A percentile compares a stretch with the other conserved stretches of the same genome.
Evolutionary conservation across 2,329 filamentous ascomycete genomes (phyloP).

Genomic region (Westerdykella sp.): DNA sequence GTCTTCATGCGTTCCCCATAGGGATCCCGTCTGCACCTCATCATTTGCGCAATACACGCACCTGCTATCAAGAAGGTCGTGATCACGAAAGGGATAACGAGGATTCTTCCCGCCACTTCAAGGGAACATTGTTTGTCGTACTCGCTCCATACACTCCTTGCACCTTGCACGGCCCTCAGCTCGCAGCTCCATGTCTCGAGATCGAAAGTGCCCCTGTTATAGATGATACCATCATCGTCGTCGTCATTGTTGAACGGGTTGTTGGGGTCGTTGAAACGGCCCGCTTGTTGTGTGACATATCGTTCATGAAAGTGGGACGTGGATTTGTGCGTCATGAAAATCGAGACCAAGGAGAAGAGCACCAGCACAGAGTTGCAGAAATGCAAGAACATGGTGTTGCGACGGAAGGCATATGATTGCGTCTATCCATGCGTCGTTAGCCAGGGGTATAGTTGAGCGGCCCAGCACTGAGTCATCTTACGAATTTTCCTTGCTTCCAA

Average conservation of each 20-base stretch:
- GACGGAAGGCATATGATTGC: slow-evolving; percentile 28
- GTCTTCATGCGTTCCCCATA: slow-evolving; percentile 22
- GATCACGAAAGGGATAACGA: slow-evolving; percentile 28
- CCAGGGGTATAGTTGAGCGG: no score
- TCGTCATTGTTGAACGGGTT: not conserved
- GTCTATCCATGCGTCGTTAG: slow-evolving; percentile 11
- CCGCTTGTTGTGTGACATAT: slow-evolving; percentile 21
- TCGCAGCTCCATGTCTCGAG: slow-evolving; percentile 34
- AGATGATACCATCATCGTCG: slow-evolving; percentile 17
- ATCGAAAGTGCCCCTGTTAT: slow-evolving; percentile 31
- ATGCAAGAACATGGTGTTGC: slow-evolving; percentile 30
- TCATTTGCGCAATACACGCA: slow-evolving; percentile 18
- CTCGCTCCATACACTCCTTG: slow-evolving; percentile 21
- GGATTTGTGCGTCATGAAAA: slow-evolving; percentile 25
- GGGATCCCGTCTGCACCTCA: slow-evolving; percentile 13
- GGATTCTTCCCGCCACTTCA: slow-evolving; percentile 22
- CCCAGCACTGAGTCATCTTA: no score
- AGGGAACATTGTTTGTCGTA: slow-evolving; percentile 25
- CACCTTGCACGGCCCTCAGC: slow-evolving; percentile 16
- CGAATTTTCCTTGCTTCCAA: slow-evolving; percentile 18
- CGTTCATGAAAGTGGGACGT: slow-evolving; percentile 22
- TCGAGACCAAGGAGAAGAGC: slow-evolving; percentile 26
- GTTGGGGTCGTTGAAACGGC: slow-evolving; percentile 1
- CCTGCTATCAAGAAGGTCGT: slow-evolving; percentile 15
- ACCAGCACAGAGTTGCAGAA: slow-evolving; percentile 25